Evolutionary conservation across 495 filamentous ascomycete species (phyloP), one percentile per base, ranked within the genome.

Genomic region (Aspergillus sparsus): DNA sequence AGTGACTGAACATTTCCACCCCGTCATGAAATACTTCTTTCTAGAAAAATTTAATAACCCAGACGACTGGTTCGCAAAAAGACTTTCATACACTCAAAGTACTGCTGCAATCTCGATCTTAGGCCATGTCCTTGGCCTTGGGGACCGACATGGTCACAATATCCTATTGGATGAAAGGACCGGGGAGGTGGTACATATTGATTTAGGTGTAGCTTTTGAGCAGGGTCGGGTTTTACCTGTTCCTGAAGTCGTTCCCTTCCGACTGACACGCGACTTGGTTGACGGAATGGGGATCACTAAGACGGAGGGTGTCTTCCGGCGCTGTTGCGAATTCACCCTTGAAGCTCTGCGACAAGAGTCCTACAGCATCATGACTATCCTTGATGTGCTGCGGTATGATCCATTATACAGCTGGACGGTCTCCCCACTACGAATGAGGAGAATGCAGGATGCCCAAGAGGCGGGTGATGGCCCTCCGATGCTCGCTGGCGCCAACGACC

Each of bases 1-100:
- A 57, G 86, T 93, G 39, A 87, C 83, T 7, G 86, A 92, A 2
- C 80, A 83, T 36, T 97, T 97, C 73, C 87, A 91, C 45, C 95
- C 95, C 0, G 93, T 97, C n/a, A 87, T 98, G 86, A 85, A 87
- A 36, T 96, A 92, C 70, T 99, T 98, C 79, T 97, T 98, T 74
- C 90, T 96, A 80, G 93, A 99, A 69, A 87, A 87, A 46, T 99
- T 96, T 71, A 82, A 87, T 15, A 93, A 95, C 64, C 94, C 94
- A 5, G 93, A 98, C 68, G 92, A 96, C 63, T 98, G 94, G 94
- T 98, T 97, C 66, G 82, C 81, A 50, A 87, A 85, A 60, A 83
- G 94, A 32, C 83, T 95, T 6, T 89, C 92, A 3, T 99, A 98
- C 69, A 96, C 91, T 0, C 82, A 94, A 54, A 93, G 88, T 49